Percentiles rank a stretch among this genome's conserved stretches.
phyloP scores from a whole-genome alignment of 164 flowering plant species.

The Berberis vulgaris region DNA sequence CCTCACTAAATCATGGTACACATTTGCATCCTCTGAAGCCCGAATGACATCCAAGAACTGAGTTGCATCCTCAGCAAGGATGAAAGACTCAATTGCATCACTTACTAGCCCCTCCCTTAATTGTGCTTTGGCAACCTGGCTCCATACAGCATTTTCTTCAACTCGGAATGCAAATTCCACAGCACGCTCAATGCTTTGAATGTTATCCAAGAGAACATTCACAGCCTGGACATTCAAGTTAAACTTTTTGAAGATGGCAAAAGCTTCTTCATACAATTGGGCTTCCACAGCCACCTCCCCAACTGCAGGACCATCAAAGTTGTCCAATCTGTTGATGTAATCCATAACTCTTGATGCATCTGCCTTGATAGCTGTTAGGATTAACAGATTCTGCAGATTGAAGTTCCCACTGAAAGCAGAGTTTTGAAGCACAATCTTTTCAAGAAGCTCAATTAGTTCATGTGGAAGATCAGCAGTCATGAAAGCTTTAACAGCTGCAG shows the following conservation, averaged over 20 bases:
- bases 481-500: slow-evolving; percentile 98
- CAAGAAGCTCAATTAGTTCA: slow-evolving; percentile 96
- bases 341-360: slow-evolving; percentile 98
- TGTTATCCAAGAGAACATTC: slow-evolving; percentile 84
- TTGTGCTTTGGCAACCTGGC: slow-evolving; percentile 98
- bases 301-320: slow-evolving; percentile 99
- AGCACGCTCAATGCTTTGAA: slow-evolving; percentile 81
- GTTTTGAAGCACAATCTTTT: slow-evolving; percentile 96
- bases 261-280: slow-evolving; percentile 88
- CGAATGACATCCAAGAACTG: slow-evolving; percentile 85
- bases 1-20: slow-evolving; percentile 88
- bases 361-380: slow-evolving; percentile 93
- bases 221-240: slow-evolving; percentile 98
- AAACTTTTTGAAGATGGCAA: slow-evolving; percentile 95
- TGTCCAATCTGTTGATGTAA: slow-evolving; percentile 85
- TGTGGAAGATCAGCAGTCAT: slow-evolving; percentile 99
- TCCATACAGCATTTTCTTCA: slow-evolving; percentile 99
- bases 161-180: slow-evolving; percentile 99
- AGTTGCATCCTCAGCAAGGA: slow-evolving; percentile 94
- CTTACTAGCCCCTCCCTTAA: slow-evolving; percentile 87
- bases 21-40: slow-evolving; percentile 83
- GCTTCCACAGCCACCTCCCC: slow-evolving; percentile 99
- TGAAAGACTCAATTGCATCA: slow-evolving; percentile 97
- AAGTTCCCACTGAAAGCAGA: slow-evolving; percentile 99
- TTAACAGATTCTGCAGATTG: slow-evolving; percentile 87